Percentiles rank a stretch among this genome's conserved stretches.
Conservation (phyloP, 306 rosid species). For the Corylus avellana region DNA sequence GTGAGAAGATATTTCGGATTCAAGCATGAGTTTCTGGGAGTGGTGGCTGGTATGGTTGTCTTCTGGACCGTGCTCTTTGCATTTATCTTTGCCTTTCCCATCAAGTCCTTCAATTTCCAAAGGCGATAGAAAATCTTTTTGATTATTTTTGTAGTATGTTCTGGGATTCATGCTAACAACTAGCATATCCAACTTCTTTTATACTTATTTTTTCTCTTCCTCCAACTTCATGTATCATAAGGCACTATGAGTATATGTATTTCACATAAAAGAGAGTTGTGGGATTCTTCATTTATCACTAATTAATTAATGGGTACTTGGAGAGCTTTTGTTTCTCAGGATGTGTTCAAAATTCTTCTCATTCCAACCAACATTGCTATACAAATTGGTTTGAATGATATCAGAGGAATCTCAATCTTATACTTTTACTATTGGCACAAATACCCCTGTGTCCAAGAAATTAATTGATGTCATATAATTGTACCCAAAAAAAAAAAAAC, state of each 20-base stretch:
- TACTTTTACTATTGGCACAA: constrained; percentile 2
- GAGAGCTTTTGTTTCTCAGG: too few relatives aligned
- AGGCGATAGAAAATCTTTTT: constrained; percentile 20
- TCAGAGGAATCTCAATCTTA: constrained; percentile 11
- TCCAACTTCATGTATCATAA: background rate
- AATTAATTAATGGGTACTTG: too few relatives aligned
- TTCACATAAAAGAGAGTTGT: too few relatives aligned
- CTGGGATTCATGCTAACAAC: background rate
- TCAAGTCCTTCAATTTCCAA: constrained; percentile 43
- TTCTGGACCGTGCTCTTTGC: constrained; percentile 36
- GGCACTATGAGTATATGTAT: too few relatives aligned
- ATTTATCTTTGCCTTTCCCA: constrained; percentile 39
- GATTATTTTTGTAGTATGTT: background rate
- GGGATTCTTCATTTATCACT: too few relatives aligned
- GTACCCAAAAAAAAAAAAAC: too few relatives aligned
- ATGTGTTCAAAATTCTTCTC: too few relatives aligned
- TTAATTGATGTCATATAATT: too few relatives aligned
- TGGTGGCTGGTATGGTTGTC: constrained; percentile 30
- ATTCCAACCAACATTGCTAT: too few relatives aligned
- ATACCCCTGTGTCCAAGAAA: too few relatives aligned
- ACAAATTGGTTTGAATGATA: too few relatives aligned
- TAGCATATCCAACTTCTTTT: background rate
- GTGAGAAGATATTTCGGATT: constrained; percentile 34
- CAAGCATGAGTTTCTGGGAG: constrained; percentile 40
- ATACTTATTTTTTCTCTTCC: background rate